Evolutionary conservation across 352 stramenopile genomes (phyloP).

Genomic region (Phytophthora megakarya): DNA sequence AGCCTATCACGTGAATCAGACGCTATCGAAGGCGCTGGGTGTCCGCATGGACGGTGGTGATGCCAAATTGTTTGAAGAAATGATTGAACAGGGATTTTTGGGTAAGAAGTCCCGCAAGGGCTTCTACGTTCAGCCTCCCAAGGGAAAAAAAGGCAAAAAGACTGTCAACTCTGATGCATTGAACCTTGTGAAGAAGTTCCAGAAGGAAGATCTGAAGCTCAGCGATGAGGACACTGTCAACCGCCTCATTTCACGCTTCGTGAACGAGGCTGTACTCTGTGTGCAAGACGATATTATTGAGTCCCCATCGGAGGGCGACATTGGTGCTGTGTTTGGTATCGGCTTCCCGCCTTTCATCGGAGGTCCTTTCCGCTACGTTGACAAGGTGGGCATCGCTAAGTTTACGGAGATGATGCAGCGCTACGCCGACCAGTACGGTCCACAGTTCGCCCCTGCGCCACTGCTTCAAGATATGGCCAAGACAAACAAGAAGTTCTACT

Average conservation of each 20-base stretch:
- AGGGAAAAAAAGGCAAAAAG: constrained; percentile 90
- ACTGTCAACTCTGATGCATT: constrained; percentile 88
- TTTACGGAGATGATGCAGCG: constrained; percentile 97
- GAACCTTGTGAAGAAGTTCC: constrained; percentile 81
- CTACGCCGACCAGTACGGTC: constrained; percentile 95
- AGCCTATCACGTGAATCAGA: constrained; percentile 93
- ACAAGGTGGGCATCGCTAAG: constrained; percentile 92
- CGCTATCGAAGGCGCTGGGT: constrained; percentile 94
- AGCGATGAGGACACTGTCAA: constrained; percentile 91
- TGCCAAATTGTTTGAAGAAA: constrained; percentile 92
- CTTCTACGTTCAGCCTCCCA: constrained; percentile 96
- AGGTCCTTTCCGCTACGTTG: constrained; percentile 96
- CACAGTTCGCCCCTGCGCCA: constrained; percentile 96
- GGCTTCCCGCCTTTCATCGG: constrained; percentile 98
- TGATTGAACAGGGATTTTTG: constrained; percentile 96
- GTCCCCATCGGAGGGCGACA: constrained; percentile 96
- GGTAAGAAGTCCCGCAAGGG: constrained; percentile 97
- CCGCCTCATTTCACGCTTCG: constrained; percentile 94
- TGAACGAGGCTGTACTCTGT: constrained; percentile 98
- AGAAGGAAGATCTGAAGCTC: constrained; percentile 79
- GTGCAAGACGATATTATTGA: constrained; percentile 98
- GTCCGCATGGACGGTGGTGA: constrained; percentile 94
- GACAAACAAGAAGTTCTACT: constrained; percentile 97
- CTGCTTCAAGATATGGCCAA: constrained; percentile 97
- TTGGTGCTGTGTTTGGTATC: constrained; percentile 98